Conservation (phyloP, 1,139 yeast genomes). For the Geotrichum citri-aurantii region DNA sequence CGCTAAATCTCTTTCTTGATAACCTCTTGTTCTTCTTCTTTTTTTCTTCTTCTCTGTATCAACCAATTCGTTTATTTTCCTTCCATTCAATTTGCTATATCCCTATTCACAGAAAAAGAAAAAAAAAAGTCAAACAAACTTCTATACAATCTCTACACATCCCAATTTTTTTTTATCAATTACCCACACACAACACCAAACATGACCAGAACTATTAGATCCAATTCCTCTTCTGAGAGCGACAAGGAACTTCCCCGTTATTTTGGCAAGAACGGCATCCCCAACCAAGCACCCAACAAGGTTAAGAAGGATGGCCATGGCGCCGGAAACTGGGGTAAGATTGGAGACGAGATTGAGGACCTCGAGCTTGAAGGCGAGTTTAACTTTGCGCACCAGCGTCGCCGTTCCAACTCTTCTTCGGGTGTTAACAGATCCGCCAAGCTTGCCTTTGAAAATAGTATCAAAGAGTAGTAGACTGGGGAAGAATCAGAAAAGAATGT, state of each 20-base stretch:
- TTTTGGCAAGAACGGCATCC: slow-evolving; percentile 70
- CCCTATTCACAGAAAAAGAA: too few relatives aligned
- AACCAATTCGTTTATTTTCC: too few relatives aligned
- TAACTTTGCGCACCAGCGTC: slow-evolving; percentile 37
- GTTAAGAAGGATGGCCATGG: slow-evolving; percentile 86
- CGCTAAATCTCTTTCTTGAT: background rate
- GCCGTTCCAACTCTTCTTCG: slow-evolving; percentile 47
- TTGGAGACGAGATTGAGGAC: slow-evolving; percentile 39
- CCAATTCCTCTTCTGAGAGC: slow-evolving; percentile 55
- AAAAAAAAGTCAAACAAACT: background rate
- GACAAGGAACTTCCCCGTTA: slow-evolving; percentile 45
- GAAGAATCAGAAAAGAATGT: background rate
- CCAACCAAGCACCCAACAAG: slow-evolving; percentile 63
- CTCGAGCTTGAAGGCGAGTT: slow-evolving; percentile 37
- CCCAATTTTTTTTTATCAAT: background rate
- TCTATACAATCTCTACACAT: background rate
- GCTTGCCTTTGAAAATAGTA: background rate
- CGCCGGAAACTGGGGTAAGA: slow-evolving; percentile 44
- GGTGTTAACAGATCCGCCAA: slow-evolving; percentile 25
- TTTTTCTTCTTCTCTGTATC: too few relatives aligned
- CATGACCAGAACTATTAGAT: slow-evolving; percentile 85
- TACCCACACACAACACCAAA: background rate
- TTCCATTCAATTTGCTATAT: too few relatives aligned
- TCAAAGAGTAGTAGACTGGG: background rate
- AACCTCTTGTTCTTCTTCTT: background rate